Evolutionary conservation across 306 rosid species (phyloP), one percentile per base, ranked within the genome.

Genomic region (Gleditsia sinensis): DNA sequence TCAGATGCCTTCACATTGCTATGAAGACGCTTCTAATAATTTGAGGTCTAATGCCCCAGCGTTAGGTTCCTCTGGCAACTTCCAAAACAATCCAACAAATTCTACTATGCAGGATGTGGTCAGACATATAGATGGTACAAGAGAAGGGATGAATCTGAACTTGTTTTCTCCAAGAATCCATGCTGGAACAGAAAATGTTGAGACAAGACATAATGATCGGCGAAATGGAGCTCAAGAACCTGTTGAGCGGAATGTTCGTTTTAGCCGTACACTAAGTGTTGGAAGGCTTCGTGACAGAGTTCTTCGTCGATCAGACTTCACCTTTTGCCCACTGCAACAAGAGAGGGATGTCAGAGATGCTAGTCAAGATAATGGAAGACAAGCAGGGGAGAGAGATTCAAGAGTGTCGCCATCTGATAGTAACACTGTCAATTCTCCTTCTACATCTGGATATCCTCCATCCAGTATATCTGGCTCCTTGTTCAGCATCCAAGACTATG

Each of bases 261-360:
- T 92, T 79, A 95, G 98, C 82, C 85, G 99, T 67, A 95, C 99
- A 33, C 78, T 95, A 33, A 95, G 99, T 74, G 99, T 95, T 75
- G 99, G 99, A 78, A 92, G 99, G 82, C 99, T 95, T 79, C 97
- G 98, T 23, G 98, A 95, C 75, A 95, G 98, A 74, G 98, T 95
- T 71, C 99, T 92, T 63, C 96, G 96, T 40, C 87, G 91, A 83
- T 86, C 97, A 24, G 98, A 92, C 82, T 78, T 89, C 59, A 72
- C 92, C 7, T 77, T 90, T 67, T 84, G 85, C 79, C 94, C 99
- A 48, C 67, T 80, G 49, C 96, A 87, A 79, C 96, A 90, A 81
- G 98, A 88, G 74, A 84, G 92, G 73, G 96, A 86, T 75, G 82
- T 50, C 21, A 85, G 88, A 71, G 88, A 88, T 83, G 80, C 77